These are phyloP conservation scores for Oryza glumipatula DNA, from an alignment of 176 grass and related monocot genomes.

Conservation along the genomic window DNA sequence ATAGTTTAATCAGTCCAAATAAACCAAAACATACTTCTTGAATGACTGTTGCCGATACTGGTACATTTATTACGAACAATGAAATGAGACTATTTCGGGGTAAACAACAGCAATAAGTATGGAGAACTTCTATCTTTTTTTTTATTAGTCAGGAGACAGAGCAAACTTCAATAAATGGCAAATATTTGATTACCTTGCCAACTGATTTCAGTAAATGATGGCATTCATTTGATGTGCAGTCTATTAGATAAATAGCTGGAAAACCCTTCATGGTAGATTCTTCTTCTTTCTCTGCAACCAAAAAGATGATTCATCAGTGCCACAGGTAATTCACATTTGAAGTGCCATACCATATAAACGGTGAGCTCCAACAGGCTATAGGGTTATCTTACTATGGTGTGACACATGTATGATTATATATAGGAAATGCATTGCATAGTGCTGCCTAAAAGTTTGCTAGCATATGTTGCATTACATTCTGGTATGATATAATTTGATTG, in stretches of 20 bases:
- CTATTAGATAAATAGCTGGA: constrained; percentile 79
- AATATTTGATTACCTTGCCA: constrained; percentile 66
- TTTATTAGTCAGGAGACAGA: background rate
- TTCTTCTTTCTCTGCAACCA: constrained; percentile 56
- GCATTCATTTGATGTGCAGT: constrained; percentile 85
- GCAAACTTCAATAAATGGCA: constrained; percentile 19
- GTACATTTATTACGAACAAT: constrained; percentile 21
- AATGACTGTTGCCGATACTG: constrained; percentile 1
- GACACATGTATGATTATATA: background rate
- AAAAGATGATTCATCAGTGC: constrained; percentile 26
- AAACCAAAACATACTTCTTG: constrained; percentile 14
- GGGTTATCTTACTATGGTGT: constrained; percentile 11
- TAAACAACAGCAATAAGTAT: constrained; percentile 24
- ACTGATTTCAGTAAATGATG: constrained; percentile 58
- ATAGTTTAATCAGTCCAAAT: constrained; percentile 2
- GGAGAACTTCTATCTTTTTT: constrained; percentile 5
- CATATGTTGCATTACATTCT: constrained; percentile 3
- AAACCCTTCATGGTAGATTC: constrained; percentile 53
- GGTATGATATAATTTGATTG: background rate
- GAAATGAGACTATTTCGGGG: constrained; percentile 10
- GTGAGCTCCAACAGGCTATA: constrained; percentile 16
- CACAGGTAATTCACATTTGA: constrained; percentile 33
- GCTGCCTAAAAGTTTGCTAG: constrained; percentile 21
- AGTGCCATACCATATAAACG: constrained; percentile 12
- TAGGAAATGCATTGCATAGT: constrained; percentile 16